Evolutionary conservation across 192 early-diverging fungal genomes (phyloP), one percentile per base, ranked within the genome.

Genomic region (Cetraspora pellucida): DNA sequence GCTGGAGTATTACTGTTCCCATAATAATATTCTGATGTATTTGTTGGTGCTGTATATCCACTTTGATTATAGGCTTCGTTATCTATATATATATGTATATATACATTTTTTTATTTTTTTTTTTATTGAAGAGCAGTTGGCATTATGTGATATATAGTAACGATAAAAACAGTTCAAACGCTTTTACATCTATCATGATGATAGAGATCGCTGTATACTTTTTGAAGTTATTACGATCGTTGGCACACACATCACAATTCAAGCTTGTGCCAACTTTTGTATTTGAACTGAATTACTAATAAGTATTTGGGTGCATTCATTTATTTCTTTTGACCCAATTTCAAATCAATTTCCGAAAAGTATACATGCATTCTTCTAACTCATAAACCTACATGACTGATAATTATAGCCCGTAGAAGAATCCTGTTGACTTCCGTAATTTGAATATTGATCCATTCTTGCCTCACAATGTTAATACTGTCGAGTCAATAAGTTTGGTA

Each of bases 1-100:
- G 73, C 23, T 47, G 55, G 73, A 31, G 73, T 14, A 30, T 57
- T 47, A 10, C 50, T 37, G 16, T 45, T 37, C 2, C 58, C 57
- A 44, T 75, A 75, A 75, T 75, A 75, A 63, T 63, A 75, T 13
- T 63, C 60, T n/a, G 73, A 49, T 25, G 60, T 58, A 23, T 43
- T 63, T 21, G 73, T 43, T 63, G 47, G 49, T n/a, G 44, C 57
- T 49, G 58, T 27, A 61, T 75, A 75, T 43, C 60, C 73, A 75
- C 73, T 31, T 75, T 75, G 73, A 75, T 23, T 75, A 61, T 75
- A 75, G 23, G 73, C 58, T 19, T 75, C 73, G 73, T 61, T 49
- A 75, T 75, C 73, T 75, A 63, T 55, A 55, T 54, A n/a, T n/a
- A n/a, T n/a, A n/a, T n/a, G n/a, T n/a, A n/a, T n/a, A n/a, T n/a